phyloP scores from a whole-genome alignment of 108 stramenopile species.

The Nitzschia inconspicua region DNA sequence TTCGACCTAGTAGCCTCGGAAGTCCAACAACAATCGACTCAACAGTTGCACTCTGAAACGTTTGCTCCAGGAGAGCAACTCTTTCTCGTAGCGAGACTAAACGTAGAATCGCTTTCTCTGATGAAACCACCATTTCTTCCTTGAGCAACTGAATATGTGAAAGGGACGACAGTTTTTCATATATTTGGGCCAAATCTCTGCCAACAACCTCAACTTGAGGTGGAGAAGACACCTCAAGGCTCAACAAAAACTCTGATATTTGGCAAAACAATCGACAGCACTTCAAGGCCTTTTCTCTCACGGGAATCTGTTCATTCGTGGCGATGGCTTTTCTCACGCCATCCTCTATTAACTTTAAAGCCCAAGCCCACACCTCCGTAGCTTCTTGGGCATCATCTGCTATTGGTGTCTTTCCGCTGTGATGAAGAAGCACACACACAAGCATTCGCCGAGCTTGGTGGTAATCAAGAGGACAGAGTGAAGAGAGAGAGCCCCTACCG shows the following conservation, averaged over 20 bases:
- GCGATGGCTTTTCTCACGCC: constrained; percentile 45
- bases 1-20: constrained; percentile 42
- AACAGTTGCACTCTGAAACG: constrained; percentile 15
- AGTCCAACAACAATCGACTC: constrained; percentile 44
- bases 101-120: constrained; percentile 44
- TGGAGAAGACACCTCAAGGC: constrained; percentile 1
- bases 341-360: constrained; percentile 61
- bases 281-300: constrained; percentile 9
- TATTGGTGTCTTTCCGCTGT: constrained; percentile 19
- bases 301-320: not conserved
- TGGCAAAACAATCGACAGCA: constrained; percentile 13
- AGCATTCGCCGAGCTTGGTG: constrained; percentile 30
- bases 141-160: constrained; percentile 35
- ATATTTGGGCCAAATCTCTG: constrained; percentile 22
- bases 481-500: constrained; percentile 51
- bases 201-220: not conserved
- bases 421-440: constrained; percentile 51
- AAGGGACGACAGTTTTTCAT: constrained; percentile 16
- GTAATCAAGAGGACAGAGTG: constrained; percentile 50
- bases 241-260: constrained; percentile 18
- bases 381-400: not conserved
- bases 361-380: constrained; percentile 31
- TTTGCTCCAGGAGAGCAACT: constrained; percentile 13
- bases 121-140: constrained; percentile 26
- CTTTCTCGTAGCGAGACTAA: constrained; percentile 41